Base-by-base conservation (phyloP, 2,329 filamentous ascomycete species). In the Tolypocladium paradoxum region DNA sequence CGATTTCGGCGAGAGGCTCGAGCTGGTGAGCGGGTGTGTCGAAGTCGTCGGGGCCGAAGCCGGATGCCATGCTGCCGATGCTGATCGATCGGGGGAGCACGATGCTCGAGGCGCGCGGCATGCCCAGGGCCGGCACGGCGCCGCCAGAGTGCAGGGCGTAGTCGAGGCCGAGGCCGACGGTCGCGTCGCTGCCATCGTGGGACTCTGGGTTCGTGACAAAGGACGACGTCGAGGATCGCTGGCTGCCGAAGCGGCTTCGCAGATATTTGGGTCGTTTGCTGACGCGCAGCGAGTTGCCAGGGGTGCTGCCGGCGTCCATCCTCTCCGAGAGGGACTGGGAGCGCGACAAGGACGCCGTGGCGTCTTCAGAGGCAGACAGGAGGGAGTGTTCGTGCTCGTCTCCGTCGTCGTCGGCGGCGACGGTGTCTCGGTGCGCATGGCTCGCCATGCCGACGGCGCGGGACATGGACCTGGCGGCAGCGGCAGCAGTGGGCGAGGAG, bases 41-140 rank as follows among this genome's bases (percentile, higher is more conserved):
- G 49, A 69, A 68, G 22, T 84, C 81, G n/a, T 84, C 79, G 48
- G 78, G 71, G 1, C 86, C 88, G 38, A 70, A 61, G 6, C 64
- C 68, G 6, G 90, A 96, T 2, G 84, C 87, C 72, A 96, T 90
- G 66, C 92, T 96, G 24, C 90, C 90, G 55, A 96, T 78, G 70
- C 91, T 96, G 56, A 91, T 85, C 12, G 90, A 81, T 27, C 92
- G 79, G 22, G 85, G 84, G 52, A 95, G 74, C 2, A 73, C 71
- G 55, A 79, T 76, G 65, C 77, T 81, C 27, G 73, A 65, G 53
- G 70, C 75, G 37, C 76, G 75, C 29, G 76, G 73, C 59, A 75
- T 69, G 9, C 74, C 78, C 55, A 72, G 63, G 1, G 75, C 73
- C 1, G 88, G 83, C 5, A 82, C 74, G 14, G 88, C 87, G 29